Evolutionary conservation across 805 yeast genomes (phyloP), one percentile per base, ranked within the genome.

Genomic region (Candida fluviatilis): DNA sequence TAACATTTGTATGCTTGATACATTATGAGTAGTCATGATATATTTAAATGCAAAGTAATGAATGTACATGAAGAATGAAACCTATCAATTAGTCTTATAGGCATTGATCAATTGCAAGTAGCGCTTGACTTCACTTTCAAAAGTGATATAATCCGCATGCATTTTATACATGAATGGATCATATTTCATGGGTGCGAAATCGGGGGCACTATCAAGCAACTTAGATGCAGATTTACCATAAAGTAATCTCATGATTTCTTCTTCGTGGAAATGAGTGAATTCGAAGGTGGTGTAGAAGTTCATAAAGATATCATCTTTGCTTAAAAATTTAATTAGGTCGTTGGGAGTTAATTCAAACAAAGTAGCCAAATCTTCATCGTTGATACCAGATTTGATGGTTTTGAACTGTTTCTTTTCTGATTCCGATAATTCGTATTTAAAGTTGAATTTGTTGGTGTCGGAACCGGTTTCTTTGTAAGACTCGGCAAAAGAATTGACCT

Each of bases 131-230:
- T 58, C 53, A 10, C 47, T 43, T 31, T 66, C 69, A 40, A 47
- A 66, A 5, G 49, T 38, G 30, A 47, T 36, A 41, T 45, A 48
- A 21, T 55, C 50, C 19, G 47, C 42, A 17, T 39, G 48, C n/a
- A 58, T 38, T 25, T 41, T 47, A 38, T 47, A 49, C 41, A 58
- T 45, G 37, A 50, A 60, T 31, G 56, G 55, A 39, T 61, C 68
- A 21, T 54, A 52, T 42, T 54, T 50, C 38, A 59, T 51, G 1
- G 70, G 71, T 23, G 43, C 39, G 41, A 62, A 63, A 35, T 53
- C 58, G 1, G 57, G 60, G 17, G 32, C 52, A 32, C 15, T 41
- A 32, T 39, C 37, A 21, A 47, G 40, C 26, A 50, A 21, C 26
- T 31, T 37, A 21, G 45, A 39, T 10, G 53, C 45, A 3, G 47